A percentile compares a stretch with the other conserved stretches of the same genome.
phyloP scores from a whole-genome alignment of 192 early-diverging fungal genomes.

The Coemansia aciculifera region DNA sequence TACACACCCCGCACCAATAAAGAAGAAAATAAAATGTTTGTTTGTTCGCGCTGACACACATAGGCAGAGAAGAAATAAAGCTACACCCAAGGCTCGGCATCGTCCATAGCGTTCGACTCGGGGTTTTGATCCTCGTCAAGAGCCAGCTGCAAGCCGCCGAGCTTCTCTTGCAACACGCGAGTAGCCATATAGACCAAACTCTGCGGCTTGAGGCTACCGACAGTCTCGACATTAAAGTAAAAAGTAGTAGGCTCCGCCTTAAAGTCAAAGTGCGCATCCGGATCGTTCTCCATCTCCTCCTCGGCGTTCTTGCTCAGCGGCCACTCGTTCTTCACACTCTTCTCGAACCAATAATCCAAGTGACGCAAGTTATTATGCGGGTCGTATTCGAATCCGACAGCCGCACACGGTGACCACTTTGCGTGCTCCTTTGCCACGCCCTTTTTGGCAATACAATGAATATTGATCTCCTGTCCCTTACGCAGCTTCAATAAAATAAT shows the following conservation, averaged over 20 bases:
- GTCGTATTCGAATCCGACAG: slow-evolving; percentile 94
- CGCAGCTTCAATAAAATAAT: slow-evolving; percentile 86
- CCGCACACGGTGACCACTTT: slow-evolving; percentile 92
- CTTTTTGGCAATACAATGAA: slow-evolving; percentile 94
- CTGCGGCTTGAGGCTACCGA: slow-evolving; percentile 75
- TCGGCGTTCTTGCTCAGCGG: slow-evolving; percentile 65
- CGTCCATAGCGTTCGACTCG: slow-evolving; percentile 40
- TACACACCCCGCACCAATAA: not conserved
- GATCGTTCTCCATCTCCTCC: slow-evolving; percentile 57
- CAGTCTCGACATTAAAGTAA: slow-evolving; percentile 79
- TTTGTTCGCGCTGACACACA: not conserved
- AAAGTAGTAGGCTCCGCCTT: slow-evolving; percentile 78
- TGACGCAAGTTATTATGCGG: slow-evolving; percentile 93
- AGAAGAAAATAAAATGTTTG: not conserved
- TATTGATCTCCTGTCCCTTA: slow-evolving; percentile 87
- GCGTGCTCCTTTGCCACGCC: slow-evolving; percentile 97
- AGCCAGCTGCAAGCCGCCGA: slow-evolving; percentile 67
- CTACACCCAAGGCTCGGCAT: slow-evolving; percentile 48
- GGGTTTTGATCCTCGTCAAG: slow-evolving; percentile 56
- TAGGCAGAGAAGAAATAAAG: not conserved
- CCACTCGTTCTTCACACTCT: slow-evolving; percentile 84
- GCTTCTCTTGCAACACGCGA: slow-evolving; percentile 71
- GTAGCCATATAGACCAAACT: slow-evolving; percentile 68
- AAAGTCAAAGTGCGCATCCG: slow-evolving; percentile 66
- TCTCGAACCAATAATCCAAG: slow-evolving; percentile 91